A percentile compares a stretch with the other conserved stretches of the same genome.
phyloP scores from a whole-genome alignment of 495 filamentous ascomycete species.

The Penicillium crystallinum region DNA sequence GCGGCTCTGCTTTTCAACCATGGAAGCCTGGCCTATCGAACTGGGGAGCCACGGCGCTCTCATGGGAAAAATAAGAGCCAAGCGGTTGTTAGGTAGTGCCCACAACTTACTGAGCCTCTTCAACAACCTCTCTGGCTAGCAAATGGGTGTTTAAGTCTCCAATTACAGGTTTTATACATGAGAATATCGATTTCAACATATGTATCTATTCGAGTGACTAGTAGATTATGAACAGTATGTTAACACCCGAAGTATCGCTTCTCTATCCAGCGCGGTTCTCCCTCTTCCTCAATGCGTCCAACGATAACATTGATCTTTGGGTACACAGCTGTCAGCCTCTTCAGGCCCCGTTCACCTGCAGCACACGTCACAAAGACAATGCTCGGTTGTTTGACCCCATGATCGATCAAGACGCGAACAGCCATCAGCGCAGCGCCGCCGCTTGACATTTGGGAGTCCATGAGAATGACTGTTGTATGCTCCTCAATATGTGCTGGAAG shows the following conservation, averaged over 20 bases:
- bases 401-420: slow-evolving; percentile 86
- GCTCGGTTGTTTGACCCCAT: slow-evolving; percentile 78
- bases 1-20: not conserved
- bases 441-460: slow-evolving; percentile 91
- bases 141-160: not conserved
- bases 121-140: not conserved
- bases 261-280: slow-evolving; percentile 79
- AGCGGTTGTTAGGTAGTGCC: no score
- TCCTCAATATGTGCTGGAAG: slow-evolving; percentile 63
- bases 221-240: slow-evolving; percentile 14
- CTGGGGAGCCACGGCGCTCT: no score
- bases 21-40: no score
- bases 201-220: not conserved
- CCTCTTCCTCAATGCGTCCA: slow-evolving; percentile 68
- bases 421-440: slow-evolving; percentile 96
- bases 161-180: not conserved
- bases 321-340: slow-evolving; percentile 78
- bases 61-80: no score
- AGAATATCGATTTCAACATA: no score
- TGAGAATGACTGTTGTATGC: slow-evolving; percentile 74
- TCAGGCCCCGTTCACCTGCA: slow-evolving; percentile 74
- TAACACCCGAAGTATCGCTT: slow-evolving; percentile 74
- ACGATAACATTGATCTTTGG: slow-evolving; percentile 80
- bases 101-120: not conserved
- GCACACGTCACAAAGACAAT: slow-evolving; percentile 88